Base-by-base conservation (phyloP, 2,329 filamentous ascomycete genomes). In the Exophiala oligosperma region DNA sequence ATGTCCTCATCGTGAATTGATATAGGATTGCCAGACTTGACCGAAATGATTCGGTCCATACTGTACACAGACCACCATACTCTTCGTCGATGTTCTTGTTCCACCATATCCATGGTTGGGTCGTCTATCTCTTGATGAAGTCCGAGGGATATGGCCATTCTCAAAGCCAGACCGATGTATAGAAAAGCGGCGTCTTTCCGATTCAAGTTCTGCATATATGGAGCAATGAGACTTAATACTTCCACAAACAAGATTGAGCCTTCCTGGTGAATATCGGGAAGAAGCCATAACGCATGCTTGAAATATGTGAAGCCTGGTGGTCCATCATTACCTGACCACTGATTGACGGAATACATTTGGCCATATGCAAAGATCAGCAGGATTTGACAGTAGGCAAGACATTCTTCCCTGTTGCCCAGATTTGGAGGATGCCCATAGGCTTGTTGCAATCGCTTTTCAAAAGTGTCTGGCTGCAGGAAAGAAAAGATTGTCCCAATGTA, bases 401-500 rank as follows among this genome's bases (percentile, higher is more conserved):
- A 82, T 2, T 75, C 74, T 32, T 81, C 76, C 21, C 72, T 72
- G 50, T 81, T 77, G 0, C 71, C 64, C 1, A 76, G 69, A 47
- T 81, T 74, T 0, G 75, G 75, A 1, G 72, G 70, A 1, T 74
- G 71, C 7, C 71, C 69, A 54, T 83, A 82, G 3, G 79, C 76
- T 28, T 73, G 67, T 12, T 72, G 60, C 0, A 84, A 70, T 26
- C 77, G 72, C 37, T 69, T 64, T 58, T 82, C 79, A 52, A 83
- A 83, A 14, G 74, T 67, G 2, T 71, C 66, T 0, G 79, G 78
- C 26, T 79, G 75, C 0, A 79, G 75, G 46, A 84, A 79, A 9
- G 79, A 77, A 59, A 84, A 84, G 8, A 84, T 84, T 12, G 81
- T 83, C 9, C 81, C 81, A 17, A 84, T 83, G 54, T 82, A 84